A percentile compares a stretch with the other conserved stretches of the same genome.
Evolutionary conservation across 1,284 basidiomycete genomes (phyloP).

Genomic region (Paramarasmius palmivorus): DNA sequence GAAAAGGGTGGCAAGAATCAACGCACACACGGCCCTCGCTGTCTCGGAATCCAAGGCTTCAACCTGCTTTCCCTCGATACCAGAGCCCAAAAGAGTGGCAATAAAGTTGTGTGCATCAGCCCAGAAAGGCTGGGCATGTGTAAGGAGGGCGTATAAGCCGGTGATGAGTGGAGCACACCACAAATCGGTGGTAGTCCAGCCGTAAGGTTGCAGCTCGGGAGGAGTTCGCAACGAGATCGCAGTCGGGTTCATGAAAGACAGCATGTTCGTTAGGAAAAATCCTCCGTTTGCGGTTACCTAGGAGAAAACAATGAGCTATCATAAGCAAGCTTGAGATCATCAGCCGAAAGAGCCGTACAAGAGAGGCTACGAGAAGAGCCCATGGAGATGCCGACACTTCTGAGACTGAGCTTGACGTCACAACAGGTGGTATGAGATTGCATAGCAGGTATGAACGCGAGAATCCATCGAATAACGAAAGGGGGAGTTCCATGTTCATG

Average conservation of each 20-base stretch:
- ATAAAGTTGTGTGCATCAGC: conserved; percentile 54
- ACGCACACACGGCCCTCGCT: conserved; percentile 67
- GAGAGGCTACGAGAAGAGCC: conserved; percentile 65
- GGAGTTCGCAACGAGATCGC: conserved; percentile 65
- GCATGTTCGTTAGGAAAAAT: conserved; percentile 68
- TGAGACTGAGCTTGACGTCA: conserved; percentile 50
- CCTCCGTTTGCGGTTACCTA: conserved; percentile 72
- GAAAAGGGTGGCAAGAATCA: conserved; percentile 60
- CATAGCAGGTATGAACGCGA: conserved; percentile 72
- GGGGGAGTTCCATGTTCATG: conserved; percentile 58
- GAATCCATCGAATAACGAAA: conserved; percentile 67
- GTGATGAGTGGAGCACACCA: conserved; percentile 76
- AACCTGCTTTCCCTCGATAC: conserved; percentile 30
- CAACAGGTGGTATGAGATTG: conserved; percentile 64
- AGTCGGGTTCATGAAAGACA: conserved; percentile 69
- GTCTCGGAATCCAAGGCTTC: conserved; percentile 56
- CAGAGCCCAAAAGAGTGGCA: conserved; percentile 39
- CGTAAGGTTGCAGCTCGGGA: conserved; percentile 66
- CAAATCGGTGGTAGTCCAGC: conserved; percentile 73
- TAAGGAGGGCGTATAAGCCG: conserved; percentile 70
- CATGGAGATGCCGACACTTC: conserved; percentile 63
- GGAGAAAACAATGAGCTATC: background rate
- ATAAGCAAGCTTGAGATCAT: conserved; percentile 5
- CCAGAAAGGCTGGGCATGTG: conserved; percentile 80
- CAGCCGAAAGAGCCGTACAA: conserved; percentile 45